These are phyloP conservation scores for Exserohilum turcica DNA, from an alignment of 2,329 filamentous ascomycete species.

Conservation along the genomic window DNA sequence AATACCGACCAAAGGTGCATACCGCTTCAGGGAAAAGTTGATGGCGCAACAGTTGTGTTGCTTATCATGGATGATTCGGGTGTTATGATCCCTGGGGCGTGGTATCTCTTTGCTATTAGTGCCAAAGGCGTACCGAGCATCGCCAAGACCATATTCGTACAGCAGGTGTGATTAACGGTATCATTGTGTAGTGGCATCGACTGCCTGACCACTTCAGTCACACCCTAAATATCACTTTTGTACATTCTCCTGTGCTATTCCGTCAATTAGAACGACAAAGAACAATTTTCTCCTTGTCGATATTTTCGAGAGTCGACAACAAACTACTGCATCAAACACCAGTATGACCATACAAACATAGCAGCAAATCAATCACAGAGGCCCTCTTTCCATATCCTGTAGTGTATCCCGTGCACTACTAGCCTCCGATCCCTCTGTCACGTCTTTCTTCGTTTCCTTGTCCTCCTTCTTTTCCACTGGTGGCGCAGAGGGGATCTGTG, in stretches of 20 bases:
- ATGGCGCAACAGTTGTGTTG: conserved; percentile 11
- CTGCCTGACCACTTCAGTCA: too few relatives aligned
- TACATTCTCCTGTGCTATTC: too few relatives aligned
- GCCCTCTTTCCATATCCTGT: conserved; percentile 27
- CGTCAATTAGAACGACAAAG: too few relatives aligned
- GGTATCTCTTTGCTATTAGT: conserved; percentile 28
- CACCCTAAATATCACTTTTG: too few relatives aligned
- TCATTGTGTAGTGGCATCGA: too few relatives aligned
- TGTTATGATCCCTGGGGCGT: conserved; percentile 21
- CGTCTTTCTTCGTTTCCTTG: conserved; percentile 7
- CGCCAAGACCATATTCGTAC: conserved; percentile 19
- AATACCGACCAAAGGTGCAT: conserved; percentile 30
- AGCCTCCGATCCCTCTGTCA: conserved; percentile 15
- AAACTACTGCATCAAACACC: too few relatives aligned
- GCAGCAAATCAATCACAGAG: background rate
- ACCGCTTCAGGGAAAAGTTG: conserved; percentile 12
- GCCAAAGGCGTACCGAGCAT: conserved; percentile 23
- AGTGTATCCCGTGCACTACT: conserved; percentile 19
- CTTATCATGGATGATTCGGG: conserved; percentile 18
- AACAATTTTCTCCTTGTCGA: too few relatives aligned
- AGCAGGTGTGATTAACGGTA: background rate
- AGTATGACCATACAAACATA: background rate
- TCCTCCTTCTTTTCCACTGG: conserved; percentile 20
- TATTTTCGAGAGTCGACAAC: too few relatives aligned
- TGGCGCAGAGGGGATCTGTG: conserved; percentile 37